A percentile compares a stretch with the other conserved stretches of the same genome.
Evolutionary conservation across 371 early-diverging fungal species (phyloP).

Genomic region (Mortierella sp.): DNA sequence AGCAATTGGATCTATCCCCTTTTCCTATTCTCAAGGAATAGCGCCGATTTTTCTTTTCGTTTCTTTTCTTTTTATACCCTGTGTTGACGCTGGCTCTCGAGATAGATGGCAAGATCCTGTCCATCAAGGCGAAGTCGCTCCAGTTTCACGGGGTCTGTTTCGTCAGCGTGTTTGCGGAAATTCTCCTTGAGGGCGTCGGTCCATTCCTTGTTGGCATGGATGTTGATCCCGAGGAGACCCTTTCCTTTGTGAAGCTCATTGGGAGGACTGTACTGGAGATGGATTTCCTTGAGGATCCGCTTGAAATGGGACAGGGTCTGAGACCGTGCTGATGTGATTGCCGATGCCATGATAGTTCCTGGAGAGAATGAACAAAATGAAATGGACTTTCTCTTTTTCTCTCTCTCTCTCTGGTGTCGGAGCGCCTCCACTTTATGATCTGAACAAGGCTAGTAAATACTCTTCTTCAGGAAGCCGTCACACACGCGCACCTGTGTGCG

Average conservation of each 20-base stretch:
- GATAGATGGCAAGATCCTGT: conserved; percentile 38
- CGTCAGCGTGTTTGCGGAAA: conserved; percentile 38
- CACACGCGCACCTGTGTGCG: too few relatives aligned
- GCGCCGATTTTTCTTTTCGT: not conserved
- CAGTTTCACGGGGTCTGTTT: conserved; percentile 35
- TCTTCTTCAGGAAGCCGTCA: not conserved
- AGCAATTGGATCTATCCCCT: not conserved
- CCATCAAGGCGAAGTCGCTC: conserved; percentile 39
- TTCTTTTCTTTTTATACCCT: conserved; percentile 17
- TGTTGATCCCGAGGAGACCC: conserved; percentile 43
- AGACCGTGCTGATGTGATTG: conserved; percentile 24
- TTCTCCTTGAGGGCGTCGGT: conserved; percentile 44
- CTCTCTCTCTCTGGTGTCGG: too few relatives aligned
- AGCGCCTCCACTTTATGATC: conserved; percentile 1
- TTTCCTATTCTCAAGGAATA: not conserved
- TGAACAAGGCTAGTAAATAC: not conserved
- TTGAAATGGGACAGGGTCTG: conserved; percentile 43
- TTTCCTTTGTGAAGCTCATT: conserved; percentile 32
- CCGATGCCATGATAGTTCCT: conserved; percentile 14
- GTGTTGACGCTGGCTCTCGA: conserved; percentile 47
- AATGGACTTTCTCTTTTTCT: not conserved
- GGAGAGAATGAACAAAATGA: too few relatives aligned
- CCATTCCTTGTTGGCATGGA: conserved; percentile 49
- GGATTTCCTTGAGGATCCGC: conserved; percentile 48
- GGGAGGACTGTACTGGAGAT: conserved; percentile 50